A percentile compares a stretch with the other conserved stretches of the same genome.
Evolutionary conservation across 2,329 filamentous ascomycete species (phyloP).

Genomic region (Ilyonectria sp.): DNA sequence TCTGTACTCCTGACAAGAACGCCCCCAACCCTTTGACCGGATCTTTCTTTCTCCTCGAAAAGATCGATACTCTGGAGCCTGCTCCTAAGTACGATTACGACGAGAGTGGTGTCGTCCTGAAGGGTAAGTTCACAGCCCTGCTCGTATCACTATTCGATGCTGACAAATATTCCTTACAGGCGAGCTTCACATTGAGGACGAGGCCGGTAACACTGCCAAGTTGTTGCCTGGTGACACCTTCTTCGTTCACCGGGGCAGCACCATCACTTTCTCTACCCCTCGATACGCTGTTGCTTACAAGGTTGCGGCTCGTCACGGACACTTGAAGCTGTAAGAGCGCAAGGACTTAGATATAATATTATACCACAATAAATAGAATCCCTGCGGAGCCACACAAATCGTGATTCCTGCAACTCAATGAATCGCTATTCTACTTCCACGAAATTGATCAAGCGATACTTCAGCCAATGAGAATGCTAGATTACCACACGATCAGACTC

Average conservation of each 20-base stretch:
- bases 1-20: constrained; percentile 5
- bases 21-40: constrained; percentile 21
- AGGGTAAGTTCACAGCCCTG: constrained; percentile 2
- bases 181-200: constrained; percentile 26
- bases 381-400: too few relatives aligned
- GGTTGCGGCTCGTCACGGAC: constrained; percentile 20
- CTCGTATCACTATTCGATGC: background rate
- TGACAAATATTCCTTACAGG: constrained; percentile 4
- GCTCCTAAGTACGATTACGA: constrained; percentile 29
- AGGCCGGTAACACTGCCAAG: constrained; percentile 21
- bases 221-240: constrained; percentile 29
- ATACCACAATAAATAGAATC: background rate
- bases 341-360: background rate
- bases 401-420: too few relatives aligned
- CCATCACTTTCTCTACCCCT: constrained; percentile 27
- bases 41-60: constrained; percentile 28
- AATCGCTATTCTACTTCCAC: too few relatives aligned
- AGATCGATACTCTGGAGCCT: constrained; percentile 10
- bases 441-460: too few relatives aligned
- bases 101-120: constrained; percentile 27
- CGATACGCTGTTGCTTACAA: constrained; percentile 31
- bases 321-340: background rate
- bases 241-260: constrained; percentile 28
- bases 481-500: too few relatives aligned
- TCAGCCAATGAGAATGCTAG: too few relatives aligned